Base-by-base conservation (phyloP, 768 basidiomycete species). In the Hygrophorus pudorinus region DNA sequence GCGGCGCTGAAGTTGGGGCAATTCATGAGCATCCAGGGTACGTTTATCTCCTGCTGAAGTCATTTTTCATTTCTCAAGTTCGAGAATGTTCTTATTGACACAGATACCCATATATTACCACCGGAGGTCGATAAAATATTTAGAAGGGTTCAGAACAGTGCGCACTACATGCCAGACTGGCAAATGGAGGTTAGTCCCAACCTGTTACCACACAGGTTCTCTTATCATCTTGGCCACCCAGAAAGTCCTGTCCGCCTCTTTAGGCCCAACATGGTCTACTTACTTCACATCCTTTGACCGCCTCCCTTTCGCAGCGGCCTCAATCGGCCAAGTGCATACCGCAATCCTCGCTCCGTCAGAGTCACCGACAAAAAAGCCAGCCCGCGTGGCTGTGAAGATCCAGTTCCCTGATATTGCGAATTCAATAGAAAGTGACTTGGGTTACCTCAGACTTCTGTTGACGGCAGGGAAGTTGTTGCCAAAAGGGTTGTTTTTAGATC, bases 111-210 rank as follows among this genome's bases (percentile, higher is more conserved):
- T 50, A 66, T 87, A 30, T 69, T 99, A 1, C 88, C 93, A 0
- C 76, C 85, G 0, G 90, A 94, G 51, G 63, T 97, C 2, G 92
- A 97, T 56, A 73, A 76, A 43, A 84, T 99, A 24, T 81, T 99
- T 53, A 76, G 90, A 41, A 70, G 84, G 21, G 93, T 99, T 0
- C 94, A 98, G 58, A 88, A 94, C 51, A 80, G 84, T 52, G 94
- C 94, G 1, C 90, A 99, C 61, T 97, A 97, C 59, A 99, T 99
- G 94, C 94, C 94, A 0, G 85, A 94, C 52, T 93, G 86, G 85
- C 94, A 99, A 59, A 85, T 97, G 81, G 86, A 93, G 76, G 93
- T 89, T 12, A 14, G 63, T 57, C 3, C 5, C 8, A 29, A 32
- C 38, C 34, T 29, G 17, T 27, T 47, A 37, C 8, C 7, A 47